Conservation (phyloP, 331 rosid genomes). For the Quercus lobata region DNA sequence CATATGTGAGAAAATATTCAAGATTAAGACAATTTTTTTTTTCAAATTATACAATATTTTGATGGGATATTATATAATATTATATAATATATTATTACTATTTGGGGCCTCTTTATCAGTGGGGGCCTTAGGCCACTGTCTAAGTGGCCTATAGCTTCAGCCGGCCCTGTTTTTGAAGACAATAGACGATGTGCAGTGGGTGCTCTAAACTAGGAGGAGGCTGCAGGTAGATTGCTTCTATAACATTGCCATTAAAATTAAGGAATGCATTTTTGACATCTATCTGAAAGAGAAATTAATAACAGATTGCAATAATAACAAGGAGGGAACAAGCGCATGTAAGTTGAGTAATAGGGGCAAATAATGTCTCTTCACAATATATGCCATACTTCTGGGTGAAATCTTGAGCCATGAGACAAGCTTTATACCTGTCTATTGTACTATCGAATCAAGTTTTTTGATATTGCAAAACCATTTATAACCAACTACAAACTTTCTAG, state of each 20-base stretch:
- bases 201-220: neutral
- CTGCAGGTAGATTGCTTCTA: neutral
- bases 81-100: too few species aligned
- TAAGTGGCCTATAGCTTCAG: too few species aligned
- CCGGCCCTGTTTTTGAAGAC: too few species aligned
- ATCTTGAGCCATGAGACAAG: neutral
- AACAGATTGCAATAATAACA: neutral
- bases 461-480: neutral
- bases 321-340: neutral
- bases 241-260: neutral
- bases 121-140: too few species aligned
- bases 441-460: neutral
- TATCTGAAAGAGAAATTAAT: neutral
- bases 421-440: neutral
- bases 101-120: too few species aligned
- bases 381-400: neutral
- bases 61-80: too few species aligned
- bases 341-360: neutral
- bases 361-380: neutral
- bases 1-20: too few species aligned
- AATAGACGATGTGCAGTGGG: too few species aligned
- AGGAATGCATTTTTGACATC: neutral
- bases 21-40: too few species aligned
- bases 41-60: too few species aligned
- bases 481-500: neutral